Base-by-base conservation (phyloP, 768 basidiomycete genomes). In the Piloderma croceum region DNA sequence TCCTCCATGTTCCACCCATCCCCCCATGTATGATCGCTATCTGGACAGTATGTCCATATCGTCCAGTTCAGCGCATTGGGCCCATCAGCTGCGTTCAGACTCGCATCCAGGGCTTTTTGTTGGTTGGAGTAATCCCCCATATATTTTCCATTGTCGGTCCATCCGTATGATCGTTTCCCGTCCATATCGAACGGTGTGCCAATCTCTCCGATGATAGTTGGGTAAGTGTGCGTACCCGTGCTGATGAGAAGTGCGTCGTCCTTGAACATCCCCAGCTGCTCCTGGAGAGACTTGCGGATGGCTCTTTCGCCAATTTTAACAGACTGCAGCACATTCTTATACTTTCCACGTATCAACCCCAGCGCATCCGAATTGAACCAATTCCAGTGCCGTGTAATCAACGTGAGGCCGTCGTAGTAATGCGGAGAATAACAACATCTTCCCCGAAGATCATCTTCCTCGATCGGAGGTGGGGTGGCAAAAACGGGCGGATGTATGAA, bases 1-100 rank as follows among this genome's bases (percentile, higher is more conserved):
- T 98, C 94, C 64, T 99, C 94, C 63, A 88, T 77, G 59, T 97
- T 93, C 94, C 93, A 99, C 1, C 82, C 82, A 62, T 99, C 94
- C 11, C 94, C 91, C 89, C 88, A 96, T 54, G 76, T 67, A 55
- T 97, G 90, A 19, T 69, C 71, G 54, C 81, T 82, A 50, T 94
- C 87, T 0, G 85, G 68, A 44, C 84, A 83, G 57, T 93, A 96
- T 24, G 81, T 86, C 92, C 92, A 96, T 7, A 90, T 64, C 34
- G 90, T 91, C 59, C 78, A 94, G 50, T 72, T 89, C 43, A 93
- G 60, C 24, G 60, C 72, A 49, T 90, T 90, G 7, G 62, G 56
- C 0, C 89, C 91, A 57, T 96, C 92, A 18, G 76, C 71, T 5
- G 74, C 85, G 47, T 85, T 83, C 53, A 85, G 59, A 49, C 82